A percentile compares a stretch with the other conserved stretches of the same genome.
Conservation (phyloP, 1,139 yeast genomes). For the Pichia terricola region DNA sequence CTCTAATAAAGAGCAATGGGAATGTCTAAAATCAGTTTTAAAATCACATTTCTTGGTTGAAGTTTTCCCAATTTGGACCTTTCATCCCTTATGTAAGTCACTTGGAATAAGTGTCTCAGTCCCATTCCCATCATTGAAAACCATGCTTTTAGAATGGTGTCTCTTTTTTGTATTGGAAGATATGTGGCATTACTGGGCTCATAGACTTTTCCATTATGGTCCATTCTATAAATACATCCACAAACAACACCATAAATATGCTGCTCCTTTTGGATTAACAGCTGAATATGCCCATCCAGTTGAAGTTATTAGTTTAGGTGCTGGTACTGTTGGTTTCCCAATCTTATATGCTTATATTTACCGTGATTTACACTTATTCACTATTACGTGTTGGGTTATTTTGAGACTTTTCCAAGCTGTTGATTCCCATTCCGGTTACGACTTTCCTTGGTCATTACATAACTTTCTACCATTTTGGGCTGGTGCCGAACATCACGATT, state of each 20-base stretch:
- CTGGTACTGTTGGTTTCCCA: slow-evolving; percentile 95
- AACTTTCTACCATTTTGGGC: slow-evolving; percentile 95
- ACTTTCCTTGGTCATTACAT: slow-evolving; percentile 94
- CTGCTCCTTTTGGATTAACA: slow-evolving; percentile 94
- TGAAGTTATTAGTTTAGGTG: slow-evolving; percentile 85
- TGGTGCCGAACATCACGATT: slow-evolving; percentile 97
- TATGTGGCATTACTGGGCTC: slow-evolving; percentile 95
- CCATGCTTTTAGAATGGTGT: slow-evolving; percentile 56
- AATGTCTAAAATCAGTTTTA: slow-evolving; percentile 77
- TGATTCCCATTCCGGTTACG: slow-evolving; percentile 96
- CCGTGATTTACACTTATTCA: slow-evolving; percentile 67
- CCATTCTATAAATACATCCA: slow-evolving; percentile 84
- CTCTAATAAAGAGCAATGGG: slow-evolving; percentile 78
- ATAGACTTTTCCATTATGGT: slow-evolving; percentile 80
- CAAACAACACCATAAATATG: slow-evolving; percentile 94
- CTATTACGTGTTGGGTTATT: slow-evolving; percentile 77
- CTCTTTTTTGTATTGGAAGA: slow-evolving; percentile 83
- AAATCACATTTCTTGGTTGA: slow-evolving; percentile 85
- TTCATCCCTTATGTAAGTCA: slow-evolving; percentile 78
- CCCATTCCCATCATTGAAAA: slow-evolving; percentile 67
- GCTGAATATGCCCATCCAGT: slow-evolving; percentile 98
- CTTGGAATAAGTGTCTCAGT: slow-evolving; percentile 71
- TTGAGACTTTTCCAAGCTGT: slow-evolving; percentile 87
- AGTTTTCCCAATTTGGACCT: slow-evolving; percentile 93
- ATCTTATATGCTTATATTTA: slow-evolving; percentile 58